Conservation (phyloP, 129 eudicot genomes). For the Pulicaria dysenterica region DNA sequence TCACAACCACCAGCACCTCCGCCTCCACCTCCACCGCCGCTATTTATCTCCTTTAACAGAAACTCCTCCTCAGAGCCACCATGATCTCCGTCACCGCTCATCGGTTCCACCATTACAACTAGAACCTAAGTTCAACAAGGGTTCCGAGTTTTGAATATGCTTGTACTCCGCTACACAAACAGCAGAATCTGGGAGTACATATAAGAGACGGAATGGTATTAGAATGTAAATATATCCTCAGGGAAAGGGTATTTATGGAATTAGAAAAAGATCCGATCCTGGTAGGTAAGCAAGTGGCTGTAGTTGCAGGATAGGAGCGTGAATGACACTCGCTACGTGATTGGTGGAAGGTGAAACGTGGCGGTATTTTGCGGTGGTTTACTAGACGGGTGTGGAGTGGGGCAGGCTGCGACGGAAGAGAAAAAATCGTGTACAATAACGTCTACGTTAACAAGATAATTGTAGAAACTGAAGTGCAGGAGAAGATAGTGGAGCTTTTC, state of each 20-base stretch:
- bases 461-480: conserved; percentile 14
- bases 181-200: conserved; percentile 28
- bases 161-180: background rate
- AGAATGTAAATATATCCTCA: background rate
- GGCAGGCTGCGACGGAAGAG: background rate
- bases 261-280: conserved; percentile 5
- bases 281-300: conserved; percentile 29
- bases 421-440: conserved; percentile 30
- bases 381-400: background rate
- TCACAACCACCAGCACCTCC: conserved; percentile 26
- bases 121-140: background rate
- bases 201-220: conserved; percentile 9
- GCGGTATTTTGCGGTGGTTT: background rate
- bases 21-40: background rate
- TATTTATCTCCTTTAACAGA: conserved; percentile 36
- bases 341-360: conserved; percentile 10
- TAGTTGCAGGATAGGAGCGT: conserved; percentile 10
- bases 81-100: conserved; percentile 29
- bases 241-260: conserved; percentile 17
- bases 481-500: background rate
- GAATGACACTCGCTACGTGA: background rate
- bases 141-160: conserved; percentile 27
- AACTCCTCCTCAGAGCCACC: conserved; percentile 48
- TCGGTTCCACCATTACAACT: conserved; percentile 53
- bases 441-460: background rate